Evolutionary conservation across 73 alveolate genomes (phyloP).

Genomic region (Paramecium caudatum): DNA sequence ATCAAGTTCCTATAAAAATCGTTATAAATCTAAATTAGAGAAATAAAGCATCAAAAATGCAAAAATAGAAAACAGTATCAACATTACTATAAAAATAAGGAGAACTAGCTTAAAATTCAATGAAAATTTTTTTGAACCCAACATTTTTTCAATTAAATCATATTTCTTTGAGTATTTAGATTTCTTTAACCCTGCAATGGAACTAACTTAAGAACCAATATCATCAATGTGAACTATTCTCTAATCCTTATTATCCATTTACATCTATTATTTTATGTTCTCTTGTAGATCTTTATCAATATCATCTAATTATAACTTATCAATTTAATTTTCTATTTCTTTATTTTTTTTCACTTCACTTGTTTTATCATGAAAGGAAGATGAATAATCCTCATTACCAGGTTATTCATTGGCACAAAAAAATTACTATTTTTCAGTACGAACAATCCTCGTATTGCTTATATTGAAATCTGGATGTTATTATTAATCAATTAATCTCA

Average conservation of each 20-base stretch:
- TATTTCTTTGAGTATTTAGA: conserved; percentile 37
- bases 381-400: background rate
- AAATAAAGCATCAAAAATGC: background rate
- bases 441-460: background rate
- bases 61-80: background rate
- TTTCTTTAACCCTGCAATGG: conserved; percentile 41
- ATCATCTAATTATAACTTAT: conserved; percentile 29
- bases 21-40: background rate
- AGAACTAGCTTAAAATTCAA: background rate
- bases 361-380: background rate
- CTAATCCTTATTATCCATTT: background rate
- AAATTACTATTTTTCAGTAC: background rate
- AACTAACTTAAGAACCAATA: conserved; percentile 64
- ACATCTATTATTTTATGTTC: conserved; percentile 44
- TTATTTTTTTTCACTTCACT: background rate
- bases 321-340: background rate
- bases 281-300: conserved; percentile 55
- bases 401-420: background rate
- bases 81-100: background rate
- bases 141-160: conserved; percentile 37
- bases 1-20: conserved; percentile 56
- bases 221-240: conserved; percentile 60
- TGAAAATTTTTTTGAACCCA: conserved; percentile 44
- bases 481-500: conserved; percentile 15
- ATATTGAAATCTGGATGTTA: background rate